A percentile compares a stretch with the other conserved stretches of the same genome.
Evolutionary conservation across 345 rosid genomes (phyloP).

Genomic region (Hibiscus syriacus): DNA sequence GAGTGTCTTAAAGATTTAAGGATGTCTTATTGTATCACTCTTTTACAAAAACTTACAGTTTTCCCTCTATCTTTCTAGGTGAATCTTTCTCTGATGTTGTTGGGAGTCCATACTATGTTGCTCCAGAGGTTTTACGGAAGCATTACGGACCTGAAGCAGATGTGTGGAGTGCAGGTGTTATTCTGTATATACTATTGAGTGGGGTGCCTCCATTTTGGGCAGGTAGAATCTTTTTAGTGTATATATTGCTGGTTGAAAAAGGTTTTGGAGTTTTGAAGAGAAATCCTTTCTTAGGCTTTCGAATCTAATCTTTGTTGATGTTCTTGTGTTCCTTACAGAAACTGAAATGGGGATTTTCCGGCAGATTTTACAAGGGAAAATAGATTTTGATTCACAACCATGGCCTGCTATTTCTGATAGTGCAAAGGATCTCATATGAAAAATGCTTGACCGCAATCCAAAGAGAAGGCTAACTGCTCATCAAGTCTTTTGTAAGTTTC

Average conservation of each 20-base stretch:
- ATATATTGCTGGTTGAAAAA: slow-evolving; percentile 8
- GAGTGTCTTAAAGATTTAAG: not conserved
- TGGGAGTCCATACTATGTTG: slow-evolving; percentile 81
- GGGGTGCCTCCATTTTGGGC: slow-evolving; percentile 88
- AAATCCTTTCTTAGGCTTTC: not conserved
- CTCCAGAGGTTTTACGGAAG: slow-evolving; percentile 71
- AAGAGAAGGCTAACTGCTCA: slow-evolving; percentile 61
- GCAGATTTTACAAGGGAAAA: slow-evolving; percentile 59
- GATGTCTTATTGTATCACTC: not conserved
- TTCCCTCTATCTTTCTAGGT: slow-evolving; percentile 24
- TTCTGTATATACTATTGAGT: slow-evolving; percentile 58
- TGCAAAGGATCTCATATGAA: slow-evolving; percentile 64
- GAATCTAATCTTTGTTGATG: not conserved
- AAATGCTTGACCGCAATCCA: slow-evolving; percentile 63
- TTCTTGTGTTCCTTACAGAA: slow-evolving; percentile 31
- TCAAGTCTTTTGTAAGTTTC: slow-evolving; percentile 61
- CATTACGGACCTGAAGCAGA: slow-evolving; percentile 69
- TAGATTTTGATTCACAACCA: slow-evolving; percentile 55
- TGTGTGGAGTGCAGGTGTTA: slow-evolving; percentile 86
- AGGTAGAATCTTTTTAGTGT: slow-evolving; percentile 29
- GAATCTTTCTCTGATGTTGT: slow-evolving; percentile 54
- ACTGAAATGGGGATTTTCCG: slow-evolving; percentile 65
- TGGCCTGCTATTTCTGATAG: slow-evolving; percentile 74
- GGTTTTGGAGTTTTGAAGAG: not conserved
- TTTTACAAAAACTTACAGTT: slow-evolving; percentile 9